Base-by-base conservation (phyloP, 176 grass and related monocot species). In the Tuctoria greenei region DNA sequence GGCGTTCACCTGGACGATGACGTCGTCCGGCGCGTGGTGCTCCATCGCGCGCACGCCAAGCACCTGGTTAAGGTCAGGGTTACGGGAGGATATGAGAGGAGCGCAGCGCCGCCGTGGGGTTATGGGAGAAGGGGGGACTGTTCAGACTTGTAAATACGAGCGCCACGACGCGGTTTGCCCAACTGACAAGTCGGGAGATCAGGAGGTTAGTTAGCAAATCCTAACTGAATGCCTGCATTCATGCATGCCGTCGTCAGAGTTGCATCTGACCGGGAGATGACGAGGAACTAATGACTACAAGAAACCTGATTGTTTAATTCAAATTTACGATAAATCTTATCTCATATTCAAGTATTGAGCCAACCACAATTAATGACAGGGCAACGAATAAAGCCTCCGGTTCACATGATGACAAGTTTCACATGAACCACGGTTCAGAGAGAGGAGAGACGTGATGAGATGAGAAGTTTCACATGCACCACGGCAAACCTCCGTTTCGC, bases 1-100 rank as follows among this genome's bases (percentile, higher is more conserved):
- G 24, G 79, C 67, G 50, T 65, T 87, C 50, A 87, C 10, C 79
- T 87, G 85, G 24, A 87, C 40, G 56, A 87, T 63, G n/a, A 87
- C 67, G 9, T 82, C 73, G 59, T 72, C 72, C 57, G 72, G 56
- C 23, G 2, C 38, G 0, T 20, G 72, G 27, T 59, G 67, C 66
- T 87, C 85, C 85, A 86, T 86, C 15, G 27, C n/a, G 42, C 31
- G 31, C 31, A 3, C 31, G 31, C 1, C 65, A 37, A 61, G 11
- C 55, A 11, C 52, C 52, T 56, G 10, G 20, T 23, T 23, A 12
- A 56, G n/a, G n/a, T 10, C 21, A 59, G 55, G 9, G 11, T 59
- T 25, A 31, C 31, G 3, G 31, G n/a, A 24, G n/a, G n/a, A 56
- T n/a, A 56, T 16, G 15, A 51, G 52, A 56, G 18, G 50, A 52